Evolutionary conservation across 352 stramenopile genomes (phyloP).

Genomic region (Globisporangium uncinulatum): DNA sequence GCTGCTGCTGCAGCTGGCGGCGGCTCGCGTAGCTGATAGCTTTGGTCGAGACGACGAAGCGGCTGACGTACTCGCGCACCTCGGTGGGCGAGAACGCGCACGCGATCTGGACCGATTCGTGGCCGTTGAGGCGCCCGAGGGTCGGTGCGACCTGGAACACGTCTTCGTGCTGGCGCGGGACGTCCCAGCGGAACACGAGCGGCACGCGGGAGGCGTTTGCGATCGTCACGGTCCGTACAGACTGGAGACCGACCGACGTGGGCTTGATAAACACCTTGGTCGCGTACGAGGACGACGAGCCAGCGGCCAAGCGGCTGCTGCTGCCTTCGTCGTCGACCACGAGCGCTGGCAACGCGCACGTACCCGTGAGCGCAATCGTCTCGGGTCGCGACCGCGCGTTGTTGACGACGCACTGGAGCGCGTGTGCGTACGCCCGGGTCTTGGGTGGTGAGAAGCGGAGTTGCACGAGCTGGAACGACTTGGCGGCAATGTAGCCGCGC

Average conservation of each 20-base stretch:
- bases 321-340: slow-evolving; percentile 30
- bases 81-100: slow-evolving; percentile 80
- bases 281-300: slow-evolving; percentile 12
- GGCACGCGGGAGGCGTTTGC: slow-evolving; percentile 82
- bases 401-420: slow-evolving; percentile 70
- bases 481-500: slow-evolving; percentile 62
- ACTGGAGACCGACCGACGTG: slow-evolving; percentile 72
- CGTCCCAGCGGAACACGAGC: slow-evolving; percentile 76
- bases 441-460: slow-evolving; percentile 63
- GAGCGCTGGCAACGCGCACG: slow-evolving; percentile 50
- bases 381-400: slow-evolving; percentile 46
- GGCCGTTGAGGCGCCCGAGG: slow-evolving; percentile 75
- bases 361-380: slow-evolving; percentile 47
- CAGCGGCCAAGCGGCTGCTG: slow-evolving; percentile 3
- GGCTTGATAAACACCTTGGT: slow-evolving; percentile 77
- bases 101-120: slow-evolving; percentile 57
- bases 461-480: slow-evolving; percentile 80
- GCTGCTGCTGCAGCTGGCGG: slow-evolving; percentile 15
- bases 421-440: slow-evolving; percentile 39
- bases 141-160: slow-evolving; percentile 66
- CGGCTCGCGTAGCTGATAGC: slow-evolving; percentile 55
- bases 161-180: slow-evolving; percentile 49
- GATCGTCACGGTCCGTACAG: slow-evolving; percentile 43
- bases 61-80: slow-evolving; percentile 64
- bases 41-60: slow-evolving; percentile 60